Evolutionary conservation across 208 protist genomes (phyloP).

Genomic region (Kentomonas sorsogonicus): DNA sequence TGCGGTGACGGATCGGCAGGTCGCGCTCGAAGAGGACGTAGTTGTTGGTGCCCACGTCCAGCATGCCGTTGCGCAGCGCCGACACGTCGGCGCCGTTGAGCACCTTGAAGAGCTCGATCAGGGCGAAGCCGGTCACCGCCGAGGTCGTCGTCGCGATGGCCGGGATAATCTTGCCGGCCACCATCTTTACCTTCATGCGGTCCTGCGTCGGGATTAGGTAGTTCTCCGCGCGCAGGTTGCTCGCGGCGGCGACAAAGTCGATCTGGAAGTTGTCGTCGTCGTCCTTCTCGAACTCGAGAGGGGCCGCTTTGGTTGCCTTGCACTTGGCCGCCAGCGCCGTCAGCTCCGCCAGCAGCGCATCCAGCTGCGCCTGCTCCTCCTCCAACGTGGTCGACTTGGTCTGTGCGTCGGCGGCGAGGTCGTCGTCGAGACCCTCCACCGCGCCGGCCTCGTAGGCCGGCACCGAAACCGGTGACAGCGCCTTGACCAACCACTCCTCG

Average conservation of each 20-base stretch:
- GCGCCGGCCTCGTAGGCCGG: slow-evolving; percentile 41
- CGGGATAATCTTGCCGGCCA: slow-evolving; percentile 99
- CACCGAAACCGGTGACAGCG: slow-evolving; percentile 20
- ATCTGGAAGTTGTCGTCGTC: slow-evolving; percentile 95
- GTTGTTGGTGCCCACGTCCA: slow-evolving; percentile 86
- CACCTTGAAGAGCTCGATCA: slow-evolving; percentile 98
- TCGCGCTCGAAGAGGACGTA: slow-evolving; percentile 88
- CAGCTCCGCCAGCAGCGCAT: slow-evolving; percentile 39
- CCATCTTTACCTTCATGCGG: slow-evolving; percentile 86
- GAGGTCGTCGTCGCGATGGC: slow-evolving; percentile 99
- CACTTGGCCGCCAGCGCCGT: slow-evolving; percentile 35
- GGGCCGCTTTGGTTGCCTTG: slow-evolving; percentile 27
- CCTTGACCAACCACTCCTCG: slow-evolving; percentile 43
- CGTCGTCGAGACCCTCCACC: slow-evolving; percentile 79
- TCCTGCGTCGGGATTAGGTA: slow-evolving; percentile 91
- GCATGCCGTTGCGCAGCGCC: slow-evolving; percentile 79
- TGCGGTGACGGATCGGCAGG: slow-evolving; percentile 58
- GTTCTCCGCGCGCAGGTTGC: slow-evolving; percentile 91
- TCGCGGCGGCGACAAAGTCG: slow-evolving; percentile 91
- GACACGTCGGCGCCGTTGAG: slow-evolving; percentile 70
- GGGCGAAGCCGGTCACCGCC: slow-evolving; percentile 96
- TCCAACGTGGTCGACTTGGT: slow-evolving; percentile 12
- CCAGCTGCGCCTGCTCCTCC: slow-evolving; percentile 52
- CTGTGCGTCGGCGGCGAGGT: slow-evolving; percentile 36
- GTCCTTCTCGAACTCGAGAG: slow-evolving; percentile 95